Conservation (phyloP, 2,329 filamentous ascomycete genomes). For the Xylaria sp. region DNA sequence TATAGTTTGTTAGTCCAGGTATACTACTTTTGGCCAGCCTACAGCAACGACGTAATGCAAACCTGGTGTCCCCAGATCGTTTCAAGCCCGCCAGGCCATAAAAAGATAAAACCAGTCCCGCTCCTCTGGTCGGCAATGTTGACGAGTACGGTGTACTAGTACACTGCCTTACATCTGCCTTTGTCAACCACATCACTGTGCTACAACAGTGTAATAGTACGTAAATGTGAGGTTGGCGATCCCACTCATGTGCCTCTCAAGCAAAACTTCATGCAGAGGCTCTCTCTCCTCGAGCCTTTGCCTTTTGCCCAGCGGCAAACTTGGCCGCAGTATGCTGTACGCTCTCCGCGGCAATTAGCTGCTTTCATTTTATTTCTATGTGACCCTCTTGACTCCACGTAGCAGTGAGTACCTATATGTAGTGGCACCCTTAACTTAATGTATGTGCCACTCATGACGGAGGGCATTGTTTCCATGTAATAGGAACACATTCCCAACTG, state of each 20-base stretch:
- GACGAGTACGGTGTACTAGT: not conserved
- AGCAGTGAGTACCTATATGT: conserved; percentile 2
- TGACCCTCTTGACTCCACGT: conserved; percentile 17
- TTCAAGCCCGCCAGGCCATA: conserved; percentile 41
- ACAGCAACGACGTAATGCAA: not conserved
- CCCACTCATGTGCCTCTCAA: conserved; percentile 16
- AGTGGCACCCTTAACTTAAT: conserved; percentile 2
- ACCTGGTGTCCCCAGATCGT: conserved; percentile 33
- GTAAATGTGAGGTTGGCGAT: conserved; percentile 13
- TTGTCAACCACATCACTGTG: conserved; percentile 6
- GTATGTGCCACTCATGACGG: conserved; percentile 10
- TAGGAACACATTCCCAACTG: conserved; percentile 6
- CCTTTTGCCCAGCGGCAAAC: conserved; percentile 10
- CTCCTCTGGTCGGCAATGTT: conserved; percentile 3
- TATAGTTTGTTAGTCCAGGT: not conserved
- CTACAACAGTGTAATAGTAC: not conserved
- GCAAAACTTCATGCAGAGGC: conserved; percentile 8
- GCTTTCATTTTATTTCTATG: not conserved
- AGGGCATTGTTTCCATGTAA: not conserved
- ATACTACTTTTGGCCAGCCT: not conserved
- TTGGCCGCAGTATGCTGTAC: conserved; percentile 5
- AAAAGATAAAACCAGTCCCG: conserved; percentile 24
- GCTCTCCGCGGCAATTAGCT: conserved; percentile 2
- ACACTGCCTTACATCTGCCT: not conserved
- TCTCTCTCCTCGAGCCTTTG: conserved; percentile 7